These are phyloP conservation scores for Hippophae tibetana DNA, from an alignment of 306 rosid genomes.

Conservation along the genomic window DNA sequence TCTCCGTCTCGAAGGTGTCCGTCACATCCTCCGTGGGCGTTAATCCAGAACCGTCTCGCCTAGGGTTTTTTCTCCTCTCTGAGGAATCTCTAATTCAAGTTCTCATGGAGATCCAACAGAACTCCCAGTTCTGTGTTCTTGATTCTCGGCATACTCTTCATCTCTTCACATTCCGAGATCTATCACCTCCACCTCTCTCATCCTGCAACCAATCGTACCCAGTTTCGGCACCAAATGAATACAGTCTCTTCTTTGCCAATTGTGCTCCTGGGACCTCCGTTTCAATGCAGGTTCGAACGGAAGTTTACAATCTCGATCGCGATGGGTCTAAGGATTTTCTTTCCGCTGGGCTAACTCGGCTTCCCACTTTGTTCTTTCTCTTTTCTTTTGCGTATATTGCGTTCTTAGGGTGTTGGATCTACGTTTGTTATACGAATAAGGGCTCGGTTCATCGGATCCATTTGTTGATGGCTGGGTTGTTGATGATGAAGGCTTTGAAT, in stretches of 20 bases:
- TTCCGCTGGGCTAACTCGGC: conserved; percentile 76
- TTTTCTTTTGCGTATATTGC: conserved; percentile 44
- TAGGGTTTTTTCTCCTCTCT: conserved; percentile 80
- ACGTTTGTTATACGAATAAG: conserved; percentile 30
- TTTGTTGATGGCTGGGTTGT: conserved; percentile 53
- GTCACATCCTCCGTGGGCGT: conserved; percentile 23
- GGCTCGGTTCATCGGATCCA: conserved; percentile 74
- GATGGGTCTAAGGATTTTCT: conserved; percentile 50
- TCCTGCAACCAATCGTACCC: conserved; percentile 41
- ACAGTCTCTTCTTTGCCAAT: conserved; percentile 68
- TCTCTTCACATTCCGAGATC: conserved; percentile 55
- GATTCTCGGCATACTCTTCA: conserved; percentile 37
- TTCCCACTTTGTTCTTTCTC: conserved; percentile 49
- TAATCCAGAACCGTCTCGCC: conserved; percentile 33
- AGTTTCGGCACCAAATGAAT: conserved; percentile 54
- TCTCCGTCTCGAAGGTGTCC: conserved; percentile 43
- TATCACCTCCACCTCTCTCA: conserved; percentile 66
- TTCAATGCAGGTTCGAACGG: conserved; percentile 62
- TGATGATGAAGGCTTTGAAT: conserved; percentile 61
- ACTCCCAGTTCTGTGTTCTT: conserved; percentile 62
- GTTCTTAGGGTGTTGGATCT: conserved; percentile 54
- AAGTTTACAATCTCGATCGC: conserved; percentile 50
- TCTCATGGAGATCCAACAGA: conserved; percentile 71
- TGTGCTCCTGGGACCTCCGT: conserved; percentile 61
- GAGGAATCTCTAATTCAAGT: conserved; percentile 79